Evolutionary conservation across 2,329 filamentous ascomycete genomes (phyloP).

Genomic region (Monilinia aucupariae): DNA sequence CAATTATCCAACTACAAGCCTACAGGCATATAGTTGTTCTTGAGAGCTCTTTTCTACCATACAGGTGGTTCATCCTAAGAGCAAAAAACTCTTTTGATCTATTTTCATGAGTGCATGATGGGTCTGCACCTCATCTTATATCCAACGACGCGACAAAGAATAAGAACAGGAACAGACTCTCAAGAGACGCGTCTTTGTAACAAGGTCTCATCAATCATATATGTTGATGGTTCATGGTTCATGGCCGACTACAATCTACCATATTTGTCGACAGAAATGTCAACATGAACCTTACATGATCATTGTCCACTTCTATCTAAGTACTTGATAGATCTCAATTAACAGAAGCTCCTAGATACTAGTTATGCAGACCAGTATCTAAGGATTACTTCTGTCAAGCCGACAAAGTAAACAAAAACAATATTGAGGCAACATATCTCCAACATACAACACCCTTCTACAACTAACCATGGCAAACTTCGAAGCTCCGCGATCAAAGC

Average conservation of each 20-base stretch:
- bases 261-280: background rate
- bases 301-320: background rate
- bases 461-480: background rate
- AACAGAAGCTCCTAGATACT: background rate
- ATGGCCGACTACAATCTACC: background rate
- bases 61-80: background rate
- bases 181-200: background rate
- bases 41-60: background rate
- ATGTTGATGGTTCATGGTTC: background rate
- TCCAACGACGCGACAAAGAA: background rate
- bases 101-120: background rate
- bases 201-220: background rate
- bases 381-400: background rate
- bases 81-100: background rate
- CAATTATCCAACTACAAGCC: background rate
- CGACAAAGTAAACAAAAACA: background rate
- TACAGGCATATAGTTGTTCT: background rate
- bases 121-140: background rate
- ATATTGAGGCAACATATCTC: background rate
- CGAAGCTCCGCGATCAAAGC: background rate
- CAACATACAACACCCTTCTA: background rate
- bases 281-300: background rate
- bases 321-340: background rate
- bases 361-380: background rate
- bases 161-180: background rate